Conservation (phyloP, 805 yeast species). For the Candida cerambycidarum region DNA sequence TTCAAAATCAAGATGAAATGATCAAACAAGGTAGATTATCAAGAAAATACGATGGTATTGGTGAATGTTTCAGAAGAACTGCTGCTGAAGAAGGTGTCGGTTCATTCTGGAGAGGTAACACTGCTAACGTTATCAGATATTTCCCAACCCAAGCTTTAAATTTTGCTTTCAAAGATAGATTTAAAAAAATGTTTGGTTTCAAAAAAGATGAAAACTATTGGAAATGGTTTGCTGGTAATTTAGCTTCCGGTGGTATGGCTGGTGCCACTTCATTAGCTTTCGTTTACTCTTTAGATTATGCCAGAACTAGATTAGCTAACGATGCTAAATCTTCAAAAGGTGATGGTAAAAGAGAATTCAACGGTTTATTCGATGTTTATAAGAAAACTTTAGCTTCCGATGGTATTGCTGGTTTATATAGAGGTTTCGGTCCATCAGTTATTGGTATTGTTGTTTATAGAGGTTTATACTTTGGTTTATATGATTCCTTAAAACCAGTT, state of each 20-base stretch:
- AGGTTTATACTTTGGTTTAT: conserved; percentile 98
- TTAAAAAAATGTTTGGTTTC: conserved; percentile 94
- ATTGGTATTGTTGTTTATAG: conserved; percentile 97
- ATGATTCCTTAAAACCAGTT: conserved; percentile 95
- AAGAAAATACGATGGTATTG: conserved; percentile 83
- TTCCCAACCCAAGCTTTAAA: conserved; percentile 99
- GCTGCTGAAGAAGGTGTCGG: conserved; percentile 88
- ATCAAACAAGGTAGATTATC: conserved; percentile 94
- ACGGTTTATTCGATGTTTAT: conserved; percentile 95
- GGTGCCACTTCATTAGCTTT: conserved; percentile 94
- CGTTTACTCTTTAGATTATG: conserved; percentile 96
- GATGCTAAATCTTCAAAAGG: conserved; percentile 91
- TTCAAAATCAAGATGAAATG: conserved; percentile 98
- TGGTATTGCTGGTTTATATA: conserved; percentile 97
- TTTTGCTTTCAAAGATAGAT: conserved; percentile 98
- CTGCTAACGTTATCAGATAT: conserved; percentile 97
- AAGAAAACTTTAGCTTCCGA: conserved; percentile 92
- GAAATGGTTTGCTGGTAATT: conserved; percentile 95
- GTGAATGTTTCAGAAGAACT: conserved; percentile 93
- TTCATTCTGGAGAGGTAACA: conserved; percentile 99
- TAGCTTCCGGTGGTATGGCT: conserved; percentile 98
- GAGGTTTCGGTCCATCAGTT: conserved; percentile 99
- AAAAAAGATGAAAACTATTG: conserved; percentile 93
- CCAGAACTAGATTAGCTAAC: conserved; percentile 98
- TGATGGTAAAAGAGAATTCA: conserved; percentile 85